Conservation (phyloP, 176 grass and related monocot genomes). For the Carex pumila region DNA sequence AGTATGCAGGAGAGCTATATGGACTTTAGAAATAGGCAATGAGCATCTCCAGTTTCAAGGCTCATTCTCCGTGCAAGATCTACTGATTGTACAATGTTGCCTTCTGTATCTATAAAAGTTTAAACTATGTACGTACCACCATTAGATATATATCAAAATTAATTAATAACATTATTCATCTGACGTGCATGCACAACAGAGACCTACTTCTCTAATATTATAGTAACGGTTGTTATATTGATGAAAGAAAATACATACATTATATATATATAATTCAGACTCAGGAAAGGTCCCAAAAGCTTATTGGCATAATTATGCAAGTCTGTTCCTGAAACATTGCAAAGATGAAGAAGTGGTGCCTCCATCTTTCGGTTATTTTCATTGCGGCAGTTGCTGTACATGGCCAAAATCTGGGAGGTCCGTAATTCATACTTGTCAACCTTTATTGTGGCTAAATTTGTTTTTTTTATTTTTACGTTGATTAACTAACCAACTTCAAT, state of each 20-base stretch:
- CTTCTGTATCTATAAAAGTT: too few species aligned
- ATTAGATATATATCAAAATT: too few species aligned
- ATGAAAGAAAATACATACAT: neutral
- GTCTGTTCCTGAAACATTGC: neutral
- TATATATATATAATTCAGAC: neutral
- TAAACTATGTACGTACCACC: too few species aligned
- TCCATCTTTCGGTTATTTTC: neutral
- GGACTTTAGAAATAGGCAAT: neutral
- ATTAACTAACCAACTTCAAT: too few species aligned
- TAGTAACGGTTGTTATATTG: neutral
- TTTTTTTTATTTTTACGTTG: too few species aligned
- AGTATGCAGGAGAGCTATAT: neutral
- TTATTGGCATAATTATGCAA: neutral
- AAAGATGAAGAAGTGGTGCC: neutral
- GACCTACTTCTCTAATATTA: neutral
- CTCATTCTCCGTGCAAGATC: too few species aligned
- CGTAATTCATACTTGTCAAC: neutral
- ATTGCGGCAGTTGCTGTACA: neutral
- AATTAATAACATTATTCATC: too few species aligned
- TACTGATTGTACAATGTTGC: too few species aligned
- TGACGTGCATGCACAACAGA: too few species aligned
- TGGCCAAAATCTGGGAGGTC: neutral
- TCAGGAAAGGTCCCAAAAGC: neutral
- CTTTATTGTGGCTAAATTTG: too few species aligned
- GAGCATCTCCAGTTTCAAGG: neutral